phyloP scores from a whole-genome alignment of 495 filamentous ascomycete species.

The Aspergillus egyptiacus region DNA sequence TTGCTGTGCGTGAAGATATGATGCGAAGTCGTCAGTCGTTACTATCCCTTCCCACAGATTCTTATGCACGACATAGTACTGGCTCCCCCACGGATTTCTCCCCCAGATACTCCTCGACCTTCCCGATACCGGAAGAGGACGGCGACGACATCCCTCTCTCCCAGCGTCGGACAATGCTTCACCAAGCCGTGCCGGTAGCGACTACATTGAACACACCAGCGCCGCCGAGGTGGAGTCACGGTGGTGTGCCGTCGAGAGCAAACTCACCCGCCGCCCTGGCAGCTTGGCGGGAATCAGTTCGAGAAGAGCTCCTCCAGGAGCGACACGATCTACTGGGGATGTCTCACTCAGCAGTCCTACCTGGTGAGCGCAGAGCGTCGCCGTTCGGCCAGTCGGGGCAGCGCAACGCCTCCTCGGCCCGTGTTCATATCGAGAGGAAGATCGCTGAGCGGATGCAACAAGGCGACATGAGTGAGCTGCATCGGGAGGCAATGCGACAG shows the following conservation, averaged over 20 bases:
- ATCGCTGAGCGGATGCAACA: constrained; percentile 73
- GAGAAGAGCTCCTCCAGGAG: constrained; percentile 52
- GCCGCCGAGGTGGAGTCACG: constrained; percentile 14
- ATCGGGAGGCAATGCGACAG: constrained; percentile 73
- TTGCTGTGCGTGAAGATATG: constrained; percentile 38
- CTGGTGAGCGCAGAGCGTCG: constrained; percentile 19
- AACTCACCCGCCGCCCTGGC: constrained; percentile 59
- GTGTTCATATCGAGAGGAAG: constrained; percentile 34
- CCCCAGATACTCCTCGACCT: constrained; percentile 9
- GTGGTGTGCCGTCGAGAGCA: constrained; percentile 25
- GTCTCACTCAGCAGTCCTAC: constrained; percentile 6
- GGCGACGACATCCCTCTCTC: constrained; percentile 71
- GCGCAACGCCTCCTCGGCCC: constrained; percentile 29
- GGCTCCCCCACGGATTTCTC: constrained; percentile 21
- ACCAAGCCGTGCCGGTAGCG: constrained; percentile 27
- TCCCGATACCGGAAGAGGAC: constrained; percentile 28
- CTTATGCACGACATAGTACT: constrained; percentile 28
- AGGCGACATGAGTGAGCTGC: constrained; percentile 67
- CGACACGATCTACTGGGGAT: constrained; percentile 33
- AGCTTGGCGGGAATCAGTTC: constrained; percentile 69
- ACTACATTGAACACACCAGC: constrained; percentile 19
- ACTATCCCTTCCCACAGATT: constrained; percentile 33
- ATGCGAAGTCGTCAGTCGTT: constrained; percentile 36
- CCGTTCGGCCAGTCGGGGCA: constrained; percentile 28
- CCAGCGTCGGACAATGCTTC: constrained; percentile 52